Evolutionary conservation across 208 protist genomes (phyloP), one percentile per base, ranked within the genome.

Genomic region (Acanthamoeba healyi): DNA sequence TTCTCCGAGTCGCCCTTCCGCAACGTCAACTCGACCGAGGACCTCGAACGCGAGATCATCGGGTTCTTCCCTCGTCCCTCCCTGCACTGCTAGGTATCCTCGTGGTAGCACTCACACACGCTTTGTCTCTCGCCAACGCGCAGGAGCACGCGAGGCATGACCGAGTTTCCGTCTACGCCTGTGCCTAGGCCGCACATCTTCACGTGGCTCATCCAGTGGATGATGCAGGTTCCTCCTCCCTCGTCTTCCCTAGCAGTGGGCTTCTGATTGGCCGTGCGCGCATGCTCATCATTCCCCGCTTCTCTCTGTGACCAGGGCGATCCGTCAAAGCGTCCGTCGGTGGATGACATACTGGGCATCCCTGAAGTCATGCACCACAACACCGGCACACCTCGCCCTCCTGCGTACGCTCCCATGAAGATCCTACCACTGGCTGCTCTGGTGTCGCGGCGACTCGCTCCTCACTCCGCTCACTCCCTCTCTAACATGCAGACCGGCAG

Each of bases 1-100:
- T 90, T 49, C 82, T 90, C 82, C 24, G 82, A 56, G n/a, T 90
- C 82, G 7, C 82, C 82, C 9, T 90, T 90, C 74, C 36, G 74
- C 36, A 54, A 42, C 24, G 29, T 29, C 14, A 10, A 84, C 74
- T 56, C 74, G 6, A 84, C 42, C 14, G 74, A 84, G 29, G 74
- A 84, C 24, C 42, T 84, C 40, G 74, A 84, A 54, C 74, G 74
- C 29, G 74, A 84, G 29, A 84, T 84, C 38, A 56, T 84, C 24
- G 74, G 74, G 42, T 84, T 44, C 15, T 54, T 15, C 10, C 6
- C 29, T 26, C n/a, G 15, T 54, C 15, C 49, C 15, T 15, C 49
- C n/a, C n/a, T n/a, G n/a, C n/a, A n/a, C n/a, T n/a, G n/a, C n/a
- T n/a, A n/a, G n/a, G n/a, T n/a, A n/a, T n/a, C n/a, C n/a, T n/a